A percentile compares a stretch with the other conserved stretches of the same genome.
These are phyloP conservation scores for Russula earlei DNA, from an alignment of 768 basidiomycete genomes.

Conservation along the genomic window DNA sequence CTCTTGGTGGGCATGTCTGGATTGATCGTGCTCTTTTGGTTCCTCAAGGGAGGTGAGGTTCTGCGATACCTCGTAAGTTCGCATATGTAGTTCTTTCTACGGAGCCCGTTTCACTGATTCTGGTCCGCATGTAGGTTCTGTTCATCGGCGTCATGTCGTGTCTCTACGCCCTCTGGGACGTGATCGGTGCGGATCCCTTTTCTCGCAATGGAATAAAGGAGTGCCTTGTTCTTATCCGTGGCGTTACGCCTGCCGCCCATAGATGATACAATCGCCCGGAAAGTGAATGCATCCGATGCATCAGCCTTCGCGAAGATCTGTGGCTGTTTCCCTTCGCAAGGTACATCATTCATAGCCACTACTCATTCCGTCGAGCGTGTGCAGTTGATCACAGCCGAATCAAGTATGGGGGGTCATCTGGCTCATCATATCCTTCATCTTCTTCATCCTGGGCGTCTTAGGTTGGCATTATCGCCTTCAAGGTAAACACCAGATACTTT, in stretches of 20 bases:
- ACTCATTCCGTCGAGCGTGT: neutral
- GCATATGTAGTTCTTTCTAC: neutral
- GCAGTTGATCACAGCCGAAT: neutral
- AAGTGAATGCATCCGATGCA: slow-evolving; percentile 83
- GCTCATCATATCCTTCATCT: slow-evolving; percentile 64
- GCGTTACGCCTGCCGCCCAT: slow-evolving; percentile 6
- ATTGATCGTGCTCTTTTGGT: slow-evolving; percentile 76
- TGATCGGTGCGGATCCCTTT: slow-evolving; percentile 53
- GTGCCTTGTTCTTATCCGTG: neutral
- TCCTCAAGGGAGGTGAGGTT: slow-evolving; percentile 63
- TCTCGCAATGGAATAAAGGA: neutral
- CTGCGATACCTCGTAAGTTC: slow-evolving; percentile 61
- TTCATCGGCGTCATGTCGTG: slow-evolving; percentile 86
- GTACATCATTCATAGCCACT: slow-evolving; percentile 27
- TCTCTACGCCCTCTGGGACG: slow-evolving; percentile 83
- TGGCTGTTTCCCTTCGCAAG: slow-evolving; percentile 78
- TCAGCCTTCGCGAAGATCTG: slow-evolving; percentile 76
- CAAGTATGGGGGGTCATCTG: slow-evolving; percentile 86
- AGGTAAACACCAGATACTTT: slow-evolving; percentile 35
- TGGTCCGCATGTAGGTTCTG: slow-evolving; percentile 39
- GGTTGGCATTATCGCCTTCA: slow-evolving; percentile 73
- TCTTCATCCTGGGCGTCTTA: slow-evolving; percentile 70
- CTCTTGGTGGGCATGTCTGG: slow-evolving; percentile 74
- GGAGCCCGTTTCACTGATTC: neutral
- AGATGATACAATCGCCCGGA: slow-evolving; percentile 81